Evolutionary conservation across 257 asterid genomes (phyloP).

Genomic region (Cinchona pubescens): DNA sequence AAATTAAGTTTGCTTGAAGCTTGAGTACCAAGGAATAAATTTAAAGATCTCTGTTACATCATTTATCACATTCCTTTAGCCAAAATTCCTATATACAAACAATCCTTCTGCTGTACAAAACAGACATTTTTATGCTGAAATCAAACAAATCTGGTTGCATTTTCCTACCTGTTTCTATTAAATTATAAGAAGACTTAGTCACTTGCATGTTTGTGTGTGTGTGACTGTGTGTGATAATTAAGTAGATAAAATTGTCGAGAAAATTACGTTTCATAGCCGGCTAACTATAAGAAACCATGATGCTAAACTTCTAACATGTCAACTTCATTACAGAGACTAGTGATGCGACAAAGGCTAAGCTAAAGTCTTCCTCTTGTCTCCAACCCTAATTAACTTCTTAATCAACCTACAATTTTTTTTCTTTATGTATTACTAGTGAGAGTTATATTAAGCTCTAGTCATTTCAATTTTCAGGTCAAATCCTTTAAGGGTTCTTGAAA

Average conservation of each 20-base stretch:
- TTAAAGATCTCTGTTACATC: neutral
- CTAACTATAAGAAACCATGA: slow-evolving; percentile 10
- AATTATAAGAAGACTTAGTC: slow-evolving; percentile 16
- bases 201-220: neutral
- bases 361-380: slow-evolving; percentile 10
- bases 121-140: neutral
- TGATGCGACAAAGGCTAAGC: slow-evolving; percentile 9
- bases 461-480: neutral
- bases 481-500: neutral
- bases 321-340: slow-evolving; percentile 5
- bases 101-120: neutral
- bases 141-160: neutral
- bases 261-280: slow-evolving; percentile 19
- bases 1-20: slow-evolving; percentile 1
- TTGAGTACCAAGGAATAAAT: neutral
- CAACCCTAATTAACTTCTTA: slow-evolving; percentile 14
- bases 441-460: neutral
- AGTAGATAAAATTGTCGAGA: neutral
- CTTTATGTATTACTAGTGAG: neutral
- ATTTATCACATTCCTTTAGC: neutral
- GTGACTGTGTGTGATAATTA: neutral
- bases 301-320: slow-evolving; percentile 4
- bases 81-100: neutral
- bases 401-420: neutral
- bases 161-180: slow-evolving; percentile 1